Evolutionary conservation across 306 rosid genomes (phyloP).

Genomic region (Oemleria cerasiformis): DNA sequence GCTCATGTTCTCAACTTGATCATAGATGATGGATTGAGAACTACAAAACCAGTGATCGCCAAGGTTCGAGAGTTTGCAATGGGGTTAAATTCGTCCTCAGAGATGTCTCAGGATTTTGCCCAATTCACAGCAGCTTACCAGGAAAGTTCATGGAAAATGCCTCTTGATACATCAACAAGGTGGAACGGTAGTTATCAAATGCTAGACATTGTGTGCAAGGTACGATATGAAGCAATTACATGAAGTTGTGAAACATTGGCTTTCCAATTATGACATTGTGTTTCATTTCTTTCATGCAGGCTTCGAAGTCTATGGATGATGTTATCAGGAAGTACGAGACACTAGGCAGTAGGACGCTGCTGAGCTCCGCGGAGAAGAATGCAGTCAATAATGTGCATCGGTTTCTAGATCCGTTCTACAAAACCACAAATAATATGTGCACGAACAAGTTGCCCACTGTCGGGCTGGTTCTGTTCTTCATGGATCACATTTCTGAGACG

Average conservation of each 20-base stretch:
- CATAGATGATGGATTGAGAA: constrained; percentile 82
- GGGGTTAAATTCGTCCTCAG: constrained; percentile 64
- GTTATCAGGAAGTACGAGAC: constrained; percentile 66
- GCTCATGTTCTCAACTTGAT: constrained; percentile 80
- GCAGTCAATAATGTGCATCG: constrained; percentile 69
- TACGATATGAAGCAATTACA: constrained; percentile 21
- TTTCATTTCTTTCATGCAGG: constrained; percentile 46
- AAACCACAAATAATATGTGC: constrained; percentile 92
- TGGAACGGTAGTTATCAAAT: constrained; percentile 97
- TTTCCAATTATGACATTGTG: constrained; percentile 1
- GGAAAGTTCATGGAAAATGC: constrained; percentile 89
- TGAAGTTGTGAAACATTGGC: background rate
- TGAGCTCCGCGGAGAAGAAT: constrained; percentile 67
- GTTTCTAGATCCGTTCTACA: constrained; percentile 85
- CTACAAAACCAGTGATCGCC: constrained; percentile 52
- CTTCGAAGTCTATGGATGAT: constrained; percentile 81
- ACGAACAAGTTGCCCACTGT: constrained; percentile 75
- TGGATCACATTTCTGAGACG: constrained; percentile 96
- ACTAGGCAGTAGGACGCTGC: constrained; percentile 64
- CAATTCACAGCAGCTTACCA: constrained; percentile 69
- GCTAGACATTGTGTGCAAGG: constrained; percentile 90
- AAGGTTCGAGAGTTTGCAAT: constrained; percentile 81
- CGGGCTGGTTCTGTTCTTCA: constrained; percentile 89
- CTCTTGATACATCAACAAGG: constrained; percentile 81
- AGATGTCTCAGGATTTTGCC: constrained; percentile 70